Base-by-base conservation (phyloP, 2,329 filamentous ascomycete species). In the Bipolaris cookei region DNA sequence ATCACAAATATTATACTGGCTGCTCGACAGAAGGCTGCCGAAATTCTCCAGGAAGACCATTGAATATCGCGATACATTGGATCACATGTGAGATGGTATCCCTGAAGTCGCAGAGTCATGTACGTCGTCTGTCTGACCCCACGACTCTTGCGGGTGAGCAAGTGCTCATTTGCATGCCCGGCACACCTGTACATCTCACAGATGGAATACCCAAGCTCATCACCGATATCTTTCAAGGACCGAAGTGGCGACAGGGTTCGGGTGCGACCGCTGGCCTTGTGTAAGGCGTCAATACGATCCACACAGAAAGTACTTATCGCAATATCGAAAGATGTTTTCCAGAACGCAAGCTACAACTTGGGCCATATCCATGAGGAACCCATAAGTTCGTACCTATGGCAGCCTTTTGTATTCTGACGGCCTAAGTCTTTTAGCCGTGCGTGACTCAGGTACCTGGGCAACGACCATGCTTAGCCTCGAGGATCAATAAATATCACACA, bases 11-110 rank as follows among this genome's bases (percentile, higher is more conserved):
- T 51, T 76, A 70, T 69, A 71, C 68, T 18, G 75, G 68, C 45
- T 77, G 74, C 47, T 76, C 72, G 1, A 67, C 66, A 8, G 75
- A 73, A 5, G 75, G 74, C 14, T 60, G 41, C 48, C 73, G 2
- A 63, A 68, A 2, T 66, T 66, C 20, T 67, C 72, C 28, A 57
- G 62, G 23, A 25, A 55, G 2, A 59, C 63, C 0, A 63, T 75
- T 7, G 61, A 65, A 6, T 46, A 54, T 8, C 76, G 73, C 48
- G 73, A 76, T 44, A 54, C 53, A 39, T 35, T 69, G 2, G 71
- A 73, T 32, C 64, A 66, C 1, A 64, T 69, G 3, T 10, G 67
- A 57, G 38, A 85, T 71, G 68, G 69, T 14, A 50, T 75, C 3
- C 64, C 75, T 4, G 55, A 67, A 8, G 67, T 73, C 16, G 66